Conservation (phyloP, 2,329 filamentous ascomycete species). For the Botrytis medusae region DNA sequence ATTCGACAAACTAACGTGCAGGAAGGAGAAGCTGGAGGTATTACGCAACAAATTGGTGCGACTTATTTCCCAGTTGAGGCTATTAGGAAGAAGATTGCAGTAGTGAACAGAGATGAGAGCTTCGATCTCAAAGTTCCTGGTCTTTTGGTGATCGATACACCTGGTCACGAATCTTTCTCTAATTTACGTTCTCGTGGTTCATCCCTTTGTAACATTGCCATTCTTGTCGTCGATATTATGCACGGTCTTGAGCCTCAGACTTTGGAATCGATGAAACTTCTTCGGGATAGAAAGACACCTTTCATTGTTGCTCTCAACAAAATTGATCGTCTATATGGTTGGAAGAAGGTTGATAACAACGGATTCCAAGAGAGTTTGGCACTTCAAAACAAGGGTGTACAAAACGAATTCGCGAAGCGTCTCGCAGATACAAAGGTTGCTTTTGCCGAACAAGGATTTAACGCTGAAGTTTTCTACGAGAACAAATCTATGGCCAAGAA, state of each 20-base stretch:
- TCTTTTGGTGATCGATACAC: slow-evolving; percentile 94
- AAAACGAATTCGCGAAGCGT: slow-evolving; percentile 91
- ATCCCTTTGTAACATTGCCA: slow-evolving; percentile 98
- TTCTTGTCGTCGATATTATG: slow-evolving; percentile 99
- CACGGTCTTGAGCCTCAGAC: slow-evolving; percentile 98
- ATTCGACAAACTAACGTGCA: slow-evolving; percentile 98
- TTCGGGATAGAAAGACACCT: slow-evolving; percentile 90
- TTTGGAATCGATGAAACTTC: slow-evolving; percentile 91
- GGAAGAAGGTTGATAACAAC: slow-evolving; percentile 99
- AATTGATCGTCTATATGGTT: slow-evolving; percentile 98
- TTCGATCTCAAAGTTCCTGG: slow-evolving; percentile 98
- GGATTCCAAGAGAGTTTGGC: slow-evolving; percentile 91
- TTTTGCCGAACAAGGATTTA: slow-evolving; percentile 96
- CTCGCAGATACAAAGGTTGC: slow-evolving; percentile 89
- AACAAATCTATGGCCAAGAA: slow-evolving; percentile 96
- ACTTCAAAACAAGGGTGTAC: slow-evolving; percentile 87
- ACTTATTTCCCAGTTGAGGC: slow-evolving; percentile 98
- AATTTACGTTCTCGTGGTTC: slow-evolving; percentile 96
- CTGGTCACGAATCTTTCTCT: slow-evolving; percentile 99
- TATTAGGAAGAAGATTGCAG: slow-evolving; percentile 85
- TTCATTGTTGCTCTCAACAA: slow-evolving; percentile 99
- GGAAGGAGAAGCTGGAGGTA: slow-evolving; percentile 98
- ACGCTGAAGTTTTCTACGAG: slow-evolving; percentile 93
- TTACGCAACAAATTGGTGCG: slow-evolving; percentile 98
- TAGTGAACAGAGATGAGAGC: slow-evolving; percentile 84